These are phyloP conservation scores for Leccinum pallidistipes DNA, from an alignment of 1,284 basidiomycete species.

Conservation along the genomic window DNA sequence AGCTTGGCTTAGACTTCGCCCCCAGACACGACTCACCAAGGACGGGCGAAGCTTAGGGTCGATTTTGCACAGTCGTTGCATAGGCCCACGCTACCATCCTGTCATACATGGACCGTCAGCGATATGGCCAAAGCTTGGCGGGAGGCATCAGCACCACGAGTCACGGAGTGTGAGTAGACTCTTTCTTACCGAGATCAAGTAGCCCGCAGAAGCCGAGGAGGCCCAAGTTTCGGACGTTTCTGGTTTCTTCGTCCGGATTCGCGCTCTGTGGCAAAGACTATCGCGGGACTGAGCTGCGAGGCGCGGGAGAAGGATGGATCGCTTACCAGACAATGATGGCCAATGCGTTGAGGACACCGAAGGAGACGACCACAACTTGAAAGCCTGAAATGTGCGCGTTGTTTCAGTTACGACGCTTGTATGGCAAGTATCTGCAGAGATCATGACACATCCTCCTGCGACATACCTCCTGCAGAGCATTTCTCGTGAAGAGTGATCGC, in stretches of 20 bases:
- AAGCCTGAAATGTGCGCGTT: slow-evolving; percentile 19
- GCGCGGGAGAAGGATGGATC: neutral
- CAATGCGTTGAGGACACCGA: slow-evolving; percentile 15
- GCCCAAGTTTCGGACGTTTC: slow-evolving; percentile 22
- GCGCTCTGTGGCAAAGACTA: slow-evolving; percentile 22
- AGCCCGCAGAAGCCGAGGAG: slow-evolving; percentile 25
- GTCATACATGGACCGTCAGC: slow-evolving; percentile 23
- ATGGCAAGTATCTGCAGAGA: neutral
- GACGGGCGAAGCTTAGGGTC: slow-evolving; percentile 2
- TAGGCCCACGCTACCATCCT: slow-evolving; percentile 6
- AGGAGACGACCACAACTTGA: slow-evolving; percentile 20
- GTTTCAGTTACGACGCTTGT: neutral
- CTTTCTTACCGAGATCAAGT: slow-evolving; percentile 19
- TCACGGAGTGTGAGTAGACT: neutral
- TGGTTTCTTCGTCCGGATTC: slow-evolving; percentile 17
- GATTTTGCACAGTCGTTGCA: slow-evolving; percentile 26
- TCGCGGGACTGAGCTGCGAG: neutral
- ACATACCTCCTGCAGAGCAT: slow-evolving; percentile 17
- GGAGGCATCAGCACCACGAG: slow-evolving; percentile 4
- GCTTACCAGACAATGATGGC: slow-evolving; percentile 24
- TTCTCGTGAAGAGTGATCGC: slow-evolving; percentile 13
- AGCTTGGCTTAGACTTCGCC: neutral
- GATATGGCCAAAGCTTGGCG: slow-evolving; percentile 16
- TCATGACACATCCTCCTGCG: slow-evolving; percentile 18
- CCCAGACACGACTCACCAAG: slow-evolving; percentile 20